Conservation (phyloP, 2,329 filamentous ascomycete genomes). For the Alternaria novae-zelandiae region DNA sequence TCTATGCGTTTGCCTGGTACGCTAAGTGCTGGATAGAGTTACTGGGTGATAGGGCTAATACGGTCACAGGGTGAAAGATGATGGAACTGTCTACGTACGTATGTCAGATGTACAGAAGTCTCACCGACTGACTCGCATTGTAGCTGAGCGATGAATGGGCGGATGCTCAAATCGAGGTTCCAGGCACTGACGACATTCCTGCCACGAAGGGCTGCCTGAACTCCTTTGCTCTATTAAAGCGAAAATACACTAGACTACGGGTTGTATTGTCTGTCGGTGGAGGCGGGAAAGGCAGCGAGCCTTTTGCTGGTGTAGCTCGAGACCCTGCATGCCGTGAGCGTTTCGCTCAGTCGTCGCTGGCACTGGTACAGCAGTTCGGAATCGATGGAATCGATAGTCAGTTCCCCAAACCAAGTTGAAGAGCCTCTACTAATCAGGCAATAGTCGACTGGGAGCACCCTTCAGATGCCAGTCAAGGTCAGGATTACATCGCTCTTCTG, state of each 20-base stretch:
- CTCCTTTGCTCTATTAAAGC: constrained; percentile 75
- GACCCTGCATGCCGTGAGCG: constrained; percentile 67
- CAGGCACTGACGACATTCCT: constrained; percentile 58
- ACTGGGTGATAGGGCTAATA: constrained; percentile 25
- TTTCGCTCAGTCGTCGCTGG: constrained; percentile 72
- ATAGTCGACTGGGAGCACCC: constrained; percentile 85
- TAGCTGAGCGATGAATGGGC: constrained; percentile 83
- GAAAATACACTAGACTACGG: constrained; percentile 71
- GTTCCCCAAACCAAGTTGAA: not conserved
- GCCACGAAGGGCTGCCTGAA: constrained; percentile 63
- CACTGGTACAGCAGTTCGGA: constrained; percentile 72
- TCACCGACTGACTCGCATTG: constrained; percentile 20
- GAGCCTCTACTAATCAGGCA: constrained; percentile 15
- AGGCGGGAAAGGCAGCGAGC: constrained; percentile 68
- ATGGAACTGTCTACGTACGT: constrained; percentile 78
- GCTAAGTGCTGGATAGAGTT: constrained; percentile 15
- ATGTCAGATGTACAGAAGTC: constrained; percentile 36
- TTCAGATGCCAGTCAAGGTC: constrained; percentile 67
- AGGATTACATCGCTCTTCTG: constrained; percentile 73
- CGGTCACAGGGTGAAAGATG: constrained; percentile 64
- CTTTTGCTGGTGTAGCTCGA: constrained; percentile 71
- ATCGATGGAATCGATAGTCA: constrained; percentile 78
- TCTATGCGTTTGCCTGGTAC: constrained; percentile 78
- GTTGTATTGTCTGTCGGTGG: constrained; percentile 82
- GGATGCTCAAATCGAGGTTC: constrained; percentile 73